Evolutionary conservation across 306 rosid genomes (phyloP), one percentile per base, ranked within the genome.

Genomic region (Acacia melanoxylon): DNA sequence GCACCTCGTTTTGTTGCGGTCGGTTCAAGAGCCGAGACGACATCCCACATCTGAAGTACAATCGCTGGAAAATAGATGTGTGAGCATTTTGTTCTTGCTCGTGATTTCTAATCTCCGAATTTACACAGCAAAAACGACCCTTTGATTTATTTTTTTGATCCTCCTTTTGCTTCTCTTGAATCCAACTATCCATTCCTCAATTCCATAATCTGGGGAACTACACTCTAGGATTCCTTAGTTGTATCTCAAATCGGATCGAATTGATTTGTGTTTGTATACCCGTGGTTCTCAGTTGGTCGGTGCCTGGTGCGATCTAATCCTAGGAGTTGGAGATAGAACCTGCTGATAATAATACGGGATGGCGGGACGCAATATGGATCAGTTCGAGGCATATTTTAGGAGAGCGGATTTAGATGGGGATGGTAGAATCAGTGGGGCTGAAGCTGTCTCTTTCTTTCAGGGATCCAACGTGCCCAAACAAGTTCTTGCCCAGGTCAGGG

Each of bases 401-500:
- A 83, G 97, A 82, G 98, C 98, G 70, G 99, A 95, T 93, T 93
- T 93, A 86, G 98, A 95, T 56, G 98, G 99, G 33, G 99, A 95
- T 91, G 95, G 98, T 31, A 89, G 94, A 86, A 95, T 95, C 89
- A 95, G 94, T 78, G 99, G 98, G 56, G 86, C 91, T 74, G 99
- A 95, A 78, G 99, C 98, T 51, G 95, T 95, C 37, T 63, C 89
- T 85, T 95, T 95, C 89, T 92, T 93, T 68, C 90, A 87, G 82
- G 99, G 95, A 78, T 88, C 99, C 81, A 91, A 86, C 83, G 91
- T 95, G 84, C 88, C 97, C 68, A 87, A 93, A 80, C 86, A 83
- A n/a, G 94, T 93, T 74, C 98, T 95, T 22, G 98, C 99, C 45
- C 94, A 95, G 99, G 98, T 95, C 72, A 93, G 99, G 98, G 92